Evolutionary conservation across 495 filamentous ascomycete genomes (phyloP).

Genomic region (Talaromyces proteolyticus): DNA sequence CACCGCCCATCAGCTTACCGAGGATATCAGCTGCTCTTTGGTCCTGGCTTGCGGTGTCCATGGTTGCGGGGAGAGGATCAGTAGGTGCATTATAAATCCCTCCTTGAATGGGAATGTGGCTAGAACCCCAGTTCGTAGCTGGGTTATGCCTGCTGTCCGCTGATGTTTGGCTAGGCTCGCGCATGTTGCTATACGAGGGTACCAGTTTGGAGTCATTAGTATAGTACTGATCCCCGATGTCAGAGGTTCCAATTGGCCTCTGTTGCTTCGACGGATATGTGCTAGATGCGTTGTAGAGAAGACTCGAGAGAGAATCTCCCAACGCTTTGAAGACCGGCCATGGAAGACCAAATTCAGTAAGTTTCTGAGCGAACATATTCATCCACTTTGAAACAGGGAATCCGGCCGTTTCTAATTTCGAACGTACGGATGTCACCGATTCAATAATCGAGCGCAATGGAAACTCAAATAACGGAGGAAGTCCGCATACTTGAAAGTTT

Average conservation of each 20-base stretch:
- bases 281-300: constrained; percentile 6
- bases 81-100: too few relatives aligned
- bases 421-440: constrained; percentile 27
- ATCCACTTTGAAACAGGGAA: constrained; percentile 37
- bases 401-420: constrained; percentile 24
- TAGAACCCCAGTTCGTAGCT: not conserved
- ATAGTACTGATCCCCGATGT: not conserved
- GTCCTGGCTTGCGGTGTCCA: not conserved
- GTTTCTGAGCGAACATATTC: constrained; percentile 30
- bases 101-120: not conserved
- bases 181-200: not conserved
- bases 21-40: constrained; percentile 1
- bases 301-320: constrained; percentile 24
- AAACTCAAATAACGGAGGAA: constrained; percentile 42
- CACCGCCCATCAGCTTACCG: not conserved
- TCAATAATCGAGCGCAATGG: constrained; percentile 32
- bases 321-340: constrained; percentile 37
- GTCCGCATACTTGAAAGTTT: constrained; percentile 38
- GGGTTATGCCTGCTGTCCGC: not conserved
- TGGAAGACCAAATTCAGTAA: constrained; percentile 15
- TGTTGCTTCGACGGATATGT: constrained; percentile 2
- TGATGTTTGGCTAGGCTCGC: not conserved
- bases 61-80: not conserved
- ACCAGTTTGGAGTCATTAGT: not conserved
- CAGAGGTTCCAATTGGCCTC: not conserved